Evolutionary conservation across 2,329 filamentous ascomycete genomes (phyloP).

Genomic region (Lithohypha guttulata): DNA sequence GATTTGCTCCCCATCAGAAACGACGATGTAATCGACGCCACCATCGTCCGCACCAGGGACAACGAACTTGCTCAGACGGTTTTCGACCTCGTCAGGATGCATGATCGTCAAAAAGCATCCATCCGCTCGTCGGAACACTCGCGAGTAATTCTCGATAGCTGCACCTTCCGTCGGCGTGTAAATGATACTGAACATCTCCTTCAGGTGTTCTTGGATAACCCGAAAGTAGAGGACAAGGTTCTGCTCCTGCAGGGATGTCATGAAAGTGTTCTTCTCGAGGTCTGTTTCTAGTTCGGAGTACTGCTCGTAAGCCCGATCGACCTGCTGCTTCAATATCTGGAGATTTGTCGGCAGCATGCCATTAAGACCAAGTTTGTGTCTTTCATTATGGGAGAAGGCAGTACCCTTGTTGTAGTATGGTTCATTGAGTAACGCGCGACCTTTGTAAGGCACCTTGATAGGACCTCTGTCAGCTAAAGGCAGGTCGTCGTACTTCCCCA

Average conservation of each 20-base stretch:
- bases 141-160: conserved; percentile 74
- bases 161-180: conserved; percentile 79
- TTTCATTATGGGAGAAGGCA: conserved; percentile 60
- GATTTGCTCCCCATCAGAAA: conserved; percentile 63
- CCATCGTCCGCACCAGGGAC: conserved; percentile 46
- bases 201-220: conserved; percentile 65
- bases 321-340: conserved; percentile 67
- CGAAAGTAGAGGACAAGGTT: conserved; percentile 71
- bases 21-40: conserved; percentile 74
- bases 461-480: conserved; percentile 4
- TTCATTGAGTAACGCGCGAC: conserved; percentile 49
- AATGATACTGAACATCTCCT: conserved; percentile 83
- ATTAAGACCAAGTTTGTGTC: conserved; percentile 56
- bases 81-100: conserved; percentile 54
- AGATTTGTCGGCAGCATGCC: conserved; percentile 62
- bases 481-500: conserved; percentile 7
- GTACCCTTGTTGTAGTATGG: conserved; percentile 76
- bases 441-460: conserved; percentile 22
- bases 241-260: conserved; percentile 75
- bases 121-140: conserved; percentile 65
- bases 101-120: conserved; percentile 72
- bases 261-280: conserved; percentile 76
- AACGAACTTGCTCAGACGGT: conserved; percentile 59
- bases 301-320: conserved; percentile 67
- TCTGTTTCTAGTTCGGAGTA: conserved; percentile 53